Conservation (phyloP, 2,329 filamentous ascomycete genomes). For the Colletotrichum noveboracense region DNA sequence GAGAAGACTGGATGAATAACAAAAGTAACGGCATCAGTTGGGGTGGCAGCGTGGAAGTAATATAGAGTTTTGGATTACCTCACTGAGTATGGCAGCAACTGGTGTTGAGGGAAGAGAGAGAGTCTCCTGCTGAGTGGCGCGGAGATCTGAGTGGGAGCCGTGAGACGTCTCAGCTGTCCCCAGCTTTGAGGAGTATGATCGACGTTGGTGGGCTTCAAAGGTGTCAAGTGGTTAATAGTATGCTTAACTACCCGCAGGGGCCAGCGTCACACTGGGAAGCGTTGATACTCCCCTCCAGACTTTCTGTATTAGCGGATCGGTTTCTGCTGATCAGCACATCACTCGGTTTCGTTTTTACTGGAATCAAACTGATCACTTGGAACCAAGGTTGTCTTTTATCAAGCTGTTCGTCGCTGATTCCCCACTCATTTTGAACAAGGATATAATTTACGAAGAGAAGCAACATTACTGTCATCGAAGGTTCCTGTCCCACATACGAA, state of each 20-base stretch:
- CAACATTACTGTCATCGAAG: not conserved
- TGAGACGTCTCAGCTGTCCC: not conserved
- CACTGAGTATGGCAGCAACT: accelerated
- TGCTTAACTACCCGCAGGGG: not conserved
- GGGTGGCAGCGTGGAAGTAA: not conserved
- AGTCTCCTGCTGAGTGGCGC: not conserved
- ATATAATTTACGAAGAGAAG: too few relatives aligned
- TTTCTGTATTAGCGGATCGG: not conserved
- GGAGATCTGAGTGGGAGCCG: not conserved
- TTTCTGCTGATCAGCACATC: not conserved
- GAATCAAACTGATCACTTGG: not conserved
- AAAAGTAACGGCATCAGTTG: not conserved
- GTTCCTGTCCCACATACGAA: not conserved
- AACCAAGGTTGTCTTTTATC: not conserved
- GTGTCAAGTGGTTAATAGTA: not conserved
- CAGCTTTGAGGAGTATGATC: not conserved
- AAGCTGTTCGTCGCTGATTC: not conserved
- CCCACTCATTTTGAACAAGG: not conserved
- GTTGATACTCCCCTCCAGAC: not conserved
- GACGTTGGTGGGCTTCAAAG: not conserved
- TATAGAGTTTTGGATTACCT: not conserved
- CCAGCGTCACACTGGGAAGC: not conserved
- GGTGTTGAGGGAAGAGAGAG: not conserved
- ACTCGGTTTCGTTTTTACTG: not conserved
- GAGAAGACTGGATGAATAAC: not conserved